A percentile compares a stretch with the other conserved stretches of the same genome.
Conservation (phyloP, 2,329 filamentous ascomycete species). For the Aspergillus sp. region DNA sequence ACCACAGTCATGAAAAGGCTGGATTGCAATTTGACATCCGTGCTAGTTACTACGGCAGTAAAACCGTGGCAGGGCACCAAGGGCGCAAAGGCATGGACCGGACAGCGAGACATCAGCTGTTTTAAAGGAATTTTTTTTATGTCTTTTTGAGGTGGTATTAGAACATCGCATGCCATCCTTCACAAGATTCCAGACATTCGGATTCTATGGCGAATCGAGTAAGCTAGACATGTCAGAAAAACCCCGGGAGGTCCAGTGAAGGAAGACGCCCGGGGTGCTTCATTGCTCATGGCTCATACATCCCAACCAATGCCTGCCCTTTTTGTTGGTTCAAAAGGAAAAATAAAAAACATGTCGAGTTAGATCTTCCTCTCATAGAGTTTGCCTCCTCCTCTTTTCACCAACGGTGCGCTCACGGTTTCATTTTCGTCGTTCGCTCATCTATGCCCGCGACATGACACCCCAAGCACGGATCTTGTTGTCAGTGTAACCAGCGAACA, state of each 20-base stretch:
- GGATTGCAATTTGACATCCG: constrained; percentile 99
- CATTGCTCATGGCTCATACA: constrained; percentile 47
- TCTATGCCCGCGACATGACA: constrained; percentile 89
- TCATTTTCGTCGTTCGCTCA: constrained; percentile 13
- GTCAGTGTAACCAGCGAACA: constrained; percentile 99
- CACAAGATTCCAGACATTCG: constrained; percentile 33
- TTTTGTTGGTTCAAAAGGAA: constrained; percentile 33
- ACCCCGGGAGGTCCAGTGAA: constrained; percentile 16
- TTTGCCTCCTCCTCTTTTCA: constrained; percentile 22
- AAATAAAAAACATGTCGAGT: constrained; percentile 23
- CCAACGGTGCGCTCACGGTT: constrained; percentile 7
- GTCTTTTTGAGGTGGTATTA: constrained; percentile 35
- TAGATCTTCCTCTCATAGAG: constrained; percentile 11
- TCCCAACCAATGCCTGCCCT: constrained; percentile 37
- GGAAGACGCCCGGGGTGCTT: constrained; percentile 29
- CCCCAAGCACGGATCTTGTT: constrained; percentile 98
- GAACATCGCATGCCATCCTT: constrained; percentile 36
- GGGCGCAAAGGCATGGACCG: background rate
- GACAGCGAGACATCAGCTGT: background rate
- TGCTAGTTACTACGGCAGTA: constrained; percentile 55
- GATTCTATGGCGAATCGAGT: constrained; percentile 32
- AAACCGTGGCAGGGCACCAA: too few relatives aligned
- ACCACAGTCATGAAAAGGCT: constrained; percentile 76
- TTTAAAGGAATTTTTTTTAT: constrained; percentile 23
- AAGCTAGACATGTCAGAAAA: constrained; percentile 38